Percentiles rank a stretch among this genome's conserved stretches.
These are phyloP conservation scores for Helicocarpus griseus DNA, from an alignment of 2,329 filamentous ascomycete genomes.

Conservation along the genomic window DNA sequence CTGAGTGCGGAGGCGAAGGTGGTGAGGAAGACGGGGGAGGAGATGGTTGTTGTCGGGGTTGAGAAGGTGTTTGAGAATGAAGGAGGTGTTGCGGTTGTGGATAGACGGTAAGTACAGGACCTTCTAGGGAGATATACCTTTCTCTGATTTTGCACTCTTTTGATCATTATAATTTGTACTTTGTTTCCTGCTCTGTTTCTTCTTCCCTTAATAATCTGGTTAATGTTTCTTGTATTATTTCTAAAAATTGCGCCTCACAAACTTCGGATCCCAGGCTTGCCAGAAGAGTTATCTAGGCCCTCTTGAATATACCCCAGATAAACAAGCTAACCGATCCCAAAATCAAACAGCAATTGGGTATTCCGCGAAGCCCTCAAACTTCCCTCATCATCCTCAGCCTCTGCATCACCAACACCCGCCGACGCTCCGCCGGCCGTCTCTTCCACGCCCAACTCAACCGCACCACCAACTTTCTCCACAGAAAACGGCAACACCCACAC, in stretches of 20 bases:
- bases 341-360: slow-evolving; percentile 32
- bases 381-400: slow-evolving; percentile 7
- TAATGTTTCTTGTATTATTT: no score
- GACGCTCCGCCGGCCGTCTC: slow-evolving; percentile 4
- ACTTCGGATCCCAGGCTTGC: no score
- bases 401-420: slow-evolving; percentile 2
- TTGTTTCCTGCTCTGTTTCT: no score
- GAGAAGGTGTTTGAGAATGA: slow-evolving; percentile 50
- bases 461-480: slow-evolving; percentile 13
- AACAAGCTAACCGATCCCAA: background rate
- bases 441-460: slow-evolving; percentile 4
- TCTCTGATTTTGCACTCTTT: background rate
- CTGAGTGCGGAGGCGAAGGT: slow-evolving; percentile 46
- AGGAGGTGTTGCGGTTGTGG: slow-evolving; percentile 43
- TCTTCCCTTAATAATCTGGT: no score
- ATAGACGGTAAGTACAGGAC: slow-evolving; percentile 45
- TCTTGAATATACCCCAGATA: no score
- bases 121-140: no score
- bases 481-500: slow-evolving; percentile 18
- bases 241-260: no score
- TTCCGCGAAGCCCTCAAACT: slow-evolving; percentile 32
- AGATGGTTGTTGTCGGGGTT: slow-evolving; percentile 57
- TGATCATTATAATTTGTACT: no score
- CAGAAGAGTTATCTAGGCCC: no score
- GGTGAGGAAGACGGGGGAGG: slow-evolving; percentile 44